A percentile compares a stretch with the other conserved stretches of the same genome.
These are phyloP conservation scores for Amaranthus cruentus DNA, from an alignment of 148 eudicot genomes.

Conservation along the genomic window DNA sequence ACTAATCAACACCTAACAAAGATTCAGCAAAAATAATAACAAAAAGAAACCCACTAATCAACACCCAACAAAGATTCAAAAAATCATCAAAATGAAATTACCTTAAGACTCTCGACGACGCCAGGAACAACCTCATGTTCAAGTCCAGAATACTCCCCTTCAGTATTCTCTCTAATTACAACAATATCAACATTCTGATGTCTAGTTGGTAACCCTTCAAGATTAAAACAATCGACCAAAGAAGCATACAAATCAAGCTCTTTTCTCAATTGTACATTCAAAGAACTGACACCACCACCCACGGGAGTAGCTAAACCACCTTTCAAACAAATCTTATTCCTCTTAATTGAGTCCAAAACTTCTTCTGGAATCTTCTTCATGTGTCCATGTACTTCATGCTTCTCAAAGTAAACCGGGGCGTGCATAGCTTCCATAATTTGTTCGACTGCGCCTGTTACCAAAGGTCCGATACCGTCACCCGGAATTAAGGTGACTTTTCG, in stretches of 20 bases:
- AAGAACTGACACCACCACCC: conserved; percentile 73
- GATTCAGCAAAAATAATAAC: not conserved
- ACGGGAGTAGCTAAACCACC: conserved; percentile 70
- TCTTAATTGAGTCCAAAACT: conserved; percentile 54
- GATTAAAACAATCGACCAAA: conserved; percentile 61
- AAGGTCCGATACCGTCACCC: conserved; percentile 81
- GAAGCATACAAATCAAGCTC: conserved; percentile 77
- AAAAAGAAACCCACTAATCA: not conserved
- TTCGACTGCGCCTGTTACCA: conserved; percentile 79
- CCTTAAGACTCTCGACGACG: conserved; percentile 86
- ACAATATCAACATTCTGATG: conserved; percentile 83
- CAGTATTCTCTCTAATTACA: conserved; percentile 86
- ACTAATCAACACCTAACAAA: not conserved
- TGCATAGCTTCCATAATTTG: conserved; percentile 76
- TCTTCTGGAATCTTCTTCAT: conserved; percentile 55
- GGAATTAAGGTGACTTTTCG: conserved; percentile 64
- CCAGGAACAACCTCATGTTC: conserved; percentile 92
- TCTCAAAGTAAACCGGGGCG: conserved; percentile 72
- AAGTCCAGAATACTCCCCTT: conserved; percentile 79
- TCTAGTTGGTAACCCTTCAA: conserved; percentile 55
- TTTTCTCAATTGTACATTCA: conserved; percentile 55
- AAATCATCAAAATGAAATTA: conserved; percentile 10
- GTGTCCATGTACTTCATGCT: conserved; percentile 60
- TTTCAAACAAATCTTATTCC: conserved; percentile 65
- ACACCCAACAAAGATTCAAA: not conserved